Percentiles rank a stretch among this genome's conserved stretches.
These are phyloP conservation scores for Solioccasus polychromus DNA, from an alignment of 768 basidiomycete species.

Conservation along the genomic window DNA sequence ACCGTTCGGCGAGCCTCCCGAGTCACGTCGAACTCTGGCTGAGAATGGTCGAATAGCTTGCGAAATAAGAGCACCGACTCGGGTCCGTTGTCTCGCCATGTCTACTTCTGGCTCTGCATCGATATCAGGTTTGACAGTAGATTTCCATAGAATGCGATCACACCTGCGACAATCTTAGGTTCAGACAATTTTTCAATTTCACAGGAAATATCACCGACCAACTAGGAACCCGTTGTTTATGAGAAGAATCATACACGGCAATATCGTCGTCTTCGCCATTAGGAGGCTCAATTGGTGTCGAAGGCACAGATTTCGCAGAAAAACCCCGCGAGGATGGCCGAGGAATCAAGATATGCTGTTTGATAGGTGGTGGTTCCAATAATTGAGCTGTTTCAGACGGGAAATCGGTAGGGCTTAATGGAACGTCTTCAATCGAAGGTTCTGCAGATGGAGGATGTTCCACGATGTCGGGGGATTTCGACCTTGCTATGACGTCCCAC, in stretches of 20 bases:
- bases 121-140: slow-evolving; percentile 53
- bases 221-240: slow-evolving; percentile 80
- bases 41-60: slow-evolving; percentile 51
- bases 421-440: slow-evolving; percentile 25
- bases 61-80: slow-evolving; percentile 52
- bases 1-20: slow-evolving; percentile 31
- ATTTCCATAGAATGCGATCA: slow-evolving; percentile 82
- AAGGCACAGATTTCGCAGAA: slow-evolving; percentile 28
- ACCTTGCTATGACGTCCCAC: slow-evolving; percentile 6
- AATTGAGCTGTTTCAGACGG: slow-evolving; percentile 6
- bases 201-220: slow-evolving; percentile 49
- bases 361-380: slow-evolving; percentile 22
- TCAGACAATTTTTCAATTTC: slow-evolving; percentile 1
- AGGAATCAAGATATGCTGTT: slow-evolving; percentile 19
- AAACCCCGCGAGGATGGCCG: slow-evolving; percentile 28
- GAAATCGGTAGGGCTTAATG: slow-evolving; percentile 19
- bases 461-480: slow-evolving; percentile 25
- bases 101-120: slow-evolving; percentile 38
- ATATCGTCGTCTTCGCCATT: slow-evolving; percentile 42
- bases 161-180: slow-evolving; percentile 49
- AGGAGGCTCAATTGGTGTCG: slow-evolving; percentile 35
- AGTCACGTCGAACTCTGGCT: slow-evolving; percentile 36
- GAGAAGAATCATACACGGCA: slow-evolving; percentile 78
- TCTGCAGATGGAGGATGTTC: slow-evolving; percentile 24
- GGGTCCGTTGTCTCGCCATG: slow-evolving; percentile 37